Evolutionary conservation across 2,329 filamentous ascomycete genomes (phyloP).

Genomic region (Neurospora crassa): DNA sequence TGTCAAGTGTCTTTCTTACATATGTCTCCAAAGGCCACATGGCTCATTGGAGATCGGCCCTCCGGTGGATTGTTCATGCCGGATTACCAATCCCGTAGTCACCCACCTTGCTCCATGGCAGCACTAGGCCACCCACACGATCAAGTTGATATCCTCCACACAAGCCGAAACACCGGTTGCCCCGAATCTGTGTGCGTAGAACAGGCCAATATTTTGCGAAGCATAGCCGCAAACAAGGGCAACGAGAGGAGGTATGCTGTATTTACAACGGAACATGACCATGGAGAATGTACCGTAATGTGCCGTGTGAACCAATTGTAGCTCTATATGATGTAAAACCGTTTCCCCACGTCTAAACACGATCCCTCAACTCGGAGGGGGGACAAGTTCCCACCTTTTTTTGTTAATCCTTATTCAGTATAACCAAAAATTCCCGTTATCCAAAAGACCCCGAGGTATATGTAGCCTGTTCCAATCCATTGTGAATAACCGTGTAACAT

Average conservation of each 20-base stretch:
- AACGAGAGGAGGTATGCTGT: neutral
- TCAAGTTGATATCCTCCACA: neutral
- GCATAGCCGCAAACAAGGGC: neutral
- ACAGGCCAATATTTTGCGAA: neutral
- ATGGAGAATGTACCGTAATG: neutral
- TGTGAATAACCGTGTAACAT: neutral
- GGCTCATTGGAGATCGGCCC: too few relatives aligned
- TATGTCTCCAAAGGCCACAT: too few relatives aligned
- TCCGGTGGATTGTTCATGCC: too few relatives aligned
- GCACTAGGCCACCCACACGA: too few relatives aligned
- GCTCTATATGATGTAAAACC: neutral
- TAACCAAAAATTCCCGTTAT: neutral
- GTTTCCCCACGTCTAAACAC: neutral
- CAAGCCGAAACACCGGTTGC: neutral
- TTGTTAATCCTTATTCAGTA: neutral
- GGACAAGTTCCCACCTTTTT: neutral
- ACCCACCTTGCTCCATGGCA: too few relatives aligned
- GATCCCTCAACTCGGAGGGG: neutral
- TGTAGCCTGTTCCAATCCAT: neutral
- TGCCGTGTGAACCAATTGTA: neutral
- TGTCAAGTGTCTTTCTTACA: too few relatives aligned
- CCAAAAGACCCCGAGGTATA: neutral
- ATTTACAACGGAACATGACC: neutral
- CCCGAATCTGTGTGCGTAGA: neutral
- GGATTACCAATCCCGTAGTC: too few relatives aligned